Evolutionary conservation across 2,329 filamentous ascomycete species (phyloP), one percentile per base, ranked within the genome.

Genomic region (Ophiosphaerella narmari): DNA sequence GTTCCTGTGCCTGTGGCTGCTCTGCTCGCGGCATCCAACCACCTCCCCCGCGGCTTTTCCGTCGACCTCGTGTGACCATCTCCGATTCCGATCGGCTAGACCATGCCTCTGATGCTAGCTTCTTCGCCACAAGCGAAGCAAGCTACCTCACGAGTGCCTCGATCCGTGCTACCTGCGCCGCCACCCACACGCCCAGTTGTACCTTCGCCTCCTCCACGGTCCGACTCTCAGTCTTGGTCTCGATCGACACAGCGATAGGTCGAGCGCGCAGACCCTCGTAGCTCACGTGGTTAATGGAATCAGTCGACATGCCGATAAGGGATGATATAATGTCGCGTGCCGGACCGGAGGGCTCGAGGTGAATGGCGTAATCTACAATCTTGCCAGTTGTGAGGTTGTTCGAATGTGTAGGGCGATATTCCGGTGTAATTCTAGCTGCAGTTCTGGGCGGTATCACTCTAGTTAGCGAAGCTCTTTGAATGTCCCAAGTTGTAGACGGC

Each of bases 121-220:
- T 43, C 34, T 52, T 47, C 35, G 33, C 44, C 39, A 21, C 11
- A 43, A 49, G 41, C 41, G 24, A 16, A 53, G 36, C 32, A 46
- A 50, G 14, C 48, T 41, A 42, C 41, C 36, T 11, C 18, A 46
- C 24, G 16, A 59, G 53, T 31, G 41, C 42, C 41, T 51, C 46
- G 23, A 59, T 50, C 41, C 47, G 49, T 23, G 39, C 48, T 32
- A 59, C 42, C 44, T 56, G 47, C 14, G 50, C 55, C 39, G 53
- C 43, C 11, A 55, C 44, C 52, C 47, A 60, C 34, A 59, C 48
- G 24, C 44, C 52, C 40, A 59, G 43, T 39, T 60, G 52, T 46
- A 59, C 55, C 49, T 54, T 60, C 43, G 55, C 55, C 33, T 55
- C 48, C 45, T 58, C 55, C 32, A 54, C 55, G 11, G 50, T 52